Percentiles rank a stretch among this genome's conserved stretches.
These are phyloP conservation scores for Aspergillus carlsbadensis DNA, from an alignment of 495 filamentous ascomycete species.

Conservation along the genomic window DNA sequence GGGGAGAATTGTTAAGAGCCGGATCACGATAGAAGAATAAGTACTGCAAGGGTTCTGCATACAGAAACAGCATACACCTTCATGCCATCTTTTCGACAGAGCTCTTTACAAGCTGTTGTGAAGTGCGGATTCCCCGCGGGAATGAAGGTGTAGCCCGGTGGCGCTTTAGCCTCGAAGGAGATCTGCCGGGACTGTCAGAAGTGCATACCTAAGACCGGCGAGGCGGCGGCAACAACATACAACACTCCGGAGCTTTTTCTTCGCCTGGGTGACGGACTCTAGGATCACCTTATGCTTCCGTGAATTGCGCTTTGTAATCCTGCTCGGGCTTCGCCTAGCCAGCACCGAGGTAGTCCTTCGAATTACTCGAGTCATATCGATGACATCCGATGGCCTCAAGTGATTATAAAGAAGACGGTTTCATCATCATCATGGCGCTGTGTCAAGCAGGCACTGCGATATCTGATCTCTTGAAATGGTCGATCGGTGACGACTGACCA, in stretches of 20 bases:
- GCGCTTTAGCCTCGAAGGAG: slow-evolving; percentile 54
- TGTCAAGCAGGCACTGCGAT: slow-evolving; percentile 11
- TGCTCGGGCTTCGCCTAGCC: slow-evolving; percentile 33
- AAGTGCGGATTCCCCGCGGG: slow-evolving; percentile 77
- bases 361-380: slow-evolving; percentile 40
- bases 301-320: slow-evolving; percentile 32
- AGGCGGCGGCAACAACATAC: slow-evolving; percentile 40
- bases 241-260: slow-evolving; percentile 57
- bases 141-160: slow-evolving; percentile 80
- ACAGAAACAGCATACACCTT: slow-evolving; percentile 81
- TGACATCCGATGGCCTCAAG: slow-evolving; percentile 20
- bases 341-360: slow-evolving; percentile 33
- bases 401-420: slow-evolving; percentile 15
- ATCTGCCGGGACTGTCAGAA: slow-evolving; percentile 38
- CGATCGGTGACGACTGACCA: neutral
- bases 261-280: slow-evolving; percentile 57
- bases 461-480: neutral
- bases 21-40: slow-evolving; percentile 3
- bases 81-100: slow-evolving; percentile 64
- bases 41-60: slow-evolving; percentile 31
- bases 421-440: slow-evolving; percentile 18
- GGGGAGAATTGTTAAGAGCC: slow-evolving; percentile 17
- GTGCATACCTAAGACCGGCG: slow-evolving; percentile 3
- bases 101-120: slow-evolving; percentile 74
- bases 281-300: slow-evolving; percentile 59